phyloP scores from a whole-genome alignment of 108 stramenopile species.

The Halocafeteria seosinensis region DNA sequence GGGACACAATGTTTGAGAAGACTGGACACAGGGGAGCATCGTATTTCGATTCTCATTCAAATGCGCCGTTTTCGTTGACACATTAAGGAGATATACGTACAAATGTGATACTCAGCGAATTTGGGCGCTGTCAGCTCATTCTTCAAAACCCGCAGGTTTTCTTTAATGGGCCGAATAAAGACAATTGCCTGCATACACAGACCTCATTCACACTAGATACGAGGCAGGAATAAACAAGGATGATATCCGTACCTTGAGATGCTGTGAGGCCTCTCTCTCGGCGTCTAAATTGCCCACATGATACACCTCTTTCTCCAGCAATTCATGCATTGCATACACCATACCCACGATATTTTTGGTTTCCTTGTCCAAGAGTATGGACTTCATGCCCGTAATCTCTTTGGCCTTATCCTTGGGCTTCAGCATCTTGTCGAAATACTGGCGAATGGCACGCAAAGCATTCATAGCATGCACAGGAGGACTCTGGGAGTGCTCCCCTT shows the following conservation, averaged over 20 bases:
- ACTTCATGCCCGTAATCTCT: conserved; percentile 66
- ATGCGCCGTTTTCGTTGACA: too few species aligned
- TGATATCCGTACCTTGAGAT: conserved; percentile 75
- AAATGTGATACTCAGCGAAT: conserved; percentile 85
- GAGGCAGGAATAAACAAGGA: too few species aligned
- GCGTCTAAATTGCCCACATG: conserved; percentile 26
- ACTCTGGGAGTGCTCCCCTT: too few species aligned
- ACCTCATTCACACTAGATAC: too few species aligned
- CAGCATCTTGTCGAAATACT: background rate
- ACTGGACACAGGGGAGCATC: too few species aligned
- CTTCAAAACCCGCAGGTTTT: conserved; percentile 51
- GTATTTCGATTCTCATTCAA: too few species aligned
- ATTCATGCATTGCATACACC: conserved; percentile 69
- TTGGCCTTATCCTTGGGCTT: background rate
- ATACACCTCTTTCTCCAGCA: conserved; percentile 44
- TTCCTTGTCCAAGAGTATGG: conserved; percentile 62
- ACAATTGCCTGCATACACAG: conserved; percentile 46
- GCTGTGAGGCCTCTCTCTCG: conserved; percentile 28
- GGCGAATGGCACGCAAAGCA: background rate
- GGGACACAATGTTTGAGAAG: conserved; percentile 68
- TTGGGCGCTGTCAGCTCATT: conserved; percentile 56
- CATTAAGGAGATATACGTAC: too few species aligned
- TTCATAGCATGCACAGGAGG: too few species aligned
- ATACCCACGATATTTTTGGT: conserved; percentile 45
- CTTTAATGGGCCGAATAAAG: conserved; percentile 75